Percentiles rank a stretch among this genome's conserved stretches.
Evolutionary conservation across 257 asterid genomes (phyloP).

Genomic region (Leptodermis oblonga): DNA sequence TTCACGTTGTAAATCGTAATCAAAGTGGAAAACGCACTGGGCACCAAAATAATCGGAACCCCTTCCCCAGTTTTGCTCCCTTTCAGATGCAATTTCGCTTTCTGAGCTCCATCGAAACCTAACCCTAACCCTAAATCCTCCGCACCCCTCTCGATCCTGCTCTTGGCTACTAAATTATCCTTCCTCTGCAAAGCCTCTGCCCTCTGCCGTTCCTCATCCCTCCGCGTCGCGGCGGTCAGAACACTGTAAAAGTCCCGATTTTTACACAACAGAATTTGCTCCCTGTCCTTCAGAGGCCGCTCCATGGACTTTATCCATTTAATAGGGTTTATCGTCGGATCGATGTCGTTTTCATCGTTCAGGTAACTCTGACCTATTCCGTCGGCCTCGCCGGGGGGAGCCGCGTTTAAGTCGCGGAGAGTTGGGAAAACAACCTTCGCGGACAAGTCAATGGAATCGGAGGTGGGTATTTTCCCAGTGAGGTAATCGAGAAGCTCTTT

Average conservation of each 20-base stretch:
- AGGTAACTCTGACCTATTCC: background rate
- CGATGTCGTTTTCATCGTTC: conserved; percentile 27
- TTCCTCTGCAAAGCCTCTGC: conserved; percentile 79
- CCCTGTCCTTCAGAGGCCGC: conserved; percentile 74
- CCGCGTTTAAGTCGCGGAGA: conserved; percentile 19
- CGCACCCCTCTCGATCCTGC: conserved; percentile 68
- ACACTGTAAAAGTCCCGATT: conserved; percentile 72
- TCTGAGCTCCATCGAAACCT: conserved; percentile 67
- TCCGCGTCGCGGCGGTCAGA: conserved; percentile 57
- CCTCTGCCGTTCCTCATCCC: conserved; percentile 85
- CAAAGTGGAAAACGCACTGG: conserved; percentile 89
- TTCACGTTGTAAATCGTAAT: conserved; percentile 90
- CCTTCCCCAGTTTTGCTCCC: conserved; percentile 89
- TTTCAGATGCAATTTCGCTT: conserved; percentile 50
- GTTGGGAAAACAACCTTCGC: conserved; percentile 18
- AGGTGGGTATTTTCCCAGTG: conserved; percentile 68
- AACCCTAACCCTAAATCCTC: conserved; percentile 40
- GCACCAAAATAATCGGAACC: conserved; percentile 89
- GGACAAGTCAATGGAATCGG: conserved; percentile 55
- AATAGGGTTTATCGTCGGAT: conserved; percentile 32
- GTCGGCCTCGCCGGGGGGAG: conserved; percentile 17
- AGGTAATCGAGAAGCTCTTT: conserved; percentile 83
- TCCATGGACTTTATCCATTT: conserved; percentile 62
- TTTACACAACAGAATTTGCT: conserved; percentile 60
- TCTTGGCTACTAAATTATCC: conserved; percentile 86